These are phyloP conservation scores for Microcyclospora tardicrescens DNA, from an alignment of 2,329 filamentous ascomycete species.

Conservation along the genomic window DNA sequence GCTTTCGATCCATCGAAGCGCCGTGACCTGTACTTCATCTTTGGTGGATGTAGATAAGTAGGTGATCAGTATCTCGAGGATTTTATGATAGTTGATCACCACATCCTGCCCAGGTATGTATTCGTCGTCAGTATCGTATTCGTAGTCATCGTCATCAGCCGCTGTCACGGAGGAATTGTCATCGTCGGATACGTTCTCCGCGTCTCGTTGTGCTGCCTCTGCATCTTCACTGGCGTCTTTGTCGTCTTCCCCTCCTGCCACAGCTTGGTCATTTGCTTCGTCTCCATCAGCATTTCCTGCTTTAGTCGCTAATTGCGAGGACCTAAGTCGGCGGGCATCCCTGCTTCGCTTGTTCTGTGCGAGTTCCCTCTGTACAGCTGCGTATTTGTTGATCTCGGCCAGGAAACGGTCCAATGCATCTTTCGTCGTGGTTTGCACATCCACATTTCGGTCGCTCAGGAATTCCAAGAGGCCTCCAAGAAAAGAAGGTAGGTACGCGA, in stretches of 20 bases:
- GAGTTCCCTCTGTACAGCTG: slow-evolving; percentile 82
- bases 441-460: slow-evolving; percentile 75
- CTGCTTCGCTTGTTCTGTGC: slow-evolving; percentile 65
- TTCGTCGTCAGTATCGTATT: slow-evolving; percentile 44
- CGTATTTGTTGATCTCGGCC: slow-evolving; percentile 86
- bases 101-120: slow-evolving; percentile 98
- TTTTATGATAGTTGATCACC: slow-evolving; percentile 81
- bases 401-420: slow-evolving; percentile 80
- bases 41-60: slow-evolving; percentile 77
- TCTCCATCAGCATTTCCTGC: background rate
- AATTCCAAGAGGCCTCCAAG: slow-evolving; percentile 82
- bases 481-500: slow-evolving; percentile 85
- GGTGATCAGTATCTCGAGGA: slow-evolving; percentile 79
- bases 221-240: background rate
- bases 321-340: slow-evolving; percentile 26
- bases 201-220: background rate
- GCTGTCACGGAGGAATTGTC: slow-evolving; percentile 25
- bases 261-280: background rate
- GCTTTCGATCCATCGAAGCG: slow-evolving; percentile 85
- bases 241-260: background rate
- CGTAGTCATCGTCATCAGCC: slow-evolving; percentile 33
- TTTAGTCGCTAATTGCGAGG: slow-evolving; percentile 1
- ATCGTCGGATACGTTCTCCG: slow-evolving; percentile 15
- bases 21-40: slow-evolving; percentile 82
- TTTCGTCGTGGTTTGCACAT: slow-evolving; percentile 92